phyloP scores from a whole-genome alignment of 2,329 filamentous ascomycete genomes.

The Colletotrichum eleusines region DNA sequence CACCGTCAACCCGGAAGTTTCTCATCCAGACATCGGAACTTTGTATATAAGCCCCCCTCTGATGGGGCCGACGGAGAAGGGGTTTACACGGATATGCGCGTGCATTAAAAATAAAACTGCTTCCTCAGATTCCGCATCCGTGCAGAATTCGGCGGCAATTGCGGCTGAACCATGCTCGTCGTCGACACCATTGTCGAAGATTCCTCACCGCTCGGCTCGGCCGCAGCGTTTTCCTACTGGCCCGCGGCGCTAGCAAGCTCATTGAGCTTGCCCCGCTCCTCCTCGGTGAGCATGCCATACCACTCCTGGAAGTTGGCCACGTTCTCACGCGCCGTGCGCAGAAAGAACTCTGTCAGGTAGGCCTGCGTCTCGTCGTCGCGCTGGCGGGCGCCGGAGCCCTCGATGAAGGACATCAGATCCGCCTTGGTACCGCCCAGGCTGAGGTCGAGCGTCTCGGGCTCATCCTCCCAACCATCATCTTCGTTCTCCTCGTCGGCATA shows the following conservation, averaged over 20 bases:
- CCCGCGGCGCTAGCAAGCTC: conserved; percentile 59
- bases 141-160: conserved; percentile 28
- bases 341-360: conserved; percentile 87
- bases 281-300: conserved; percentile 66
- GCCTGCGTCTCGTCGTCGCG: conserved; percentile 91
- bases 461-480: conserved; percentile 91
- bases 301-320: conserved; percentile 67
- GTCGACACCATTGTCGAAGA: conserved; percentile 10
- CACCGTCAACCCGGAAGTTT: background rate
- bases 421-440: conserved; percentile 74
- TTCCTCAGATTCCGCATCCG: conserved; percentile 38
- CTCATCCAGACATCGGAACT: background rate
- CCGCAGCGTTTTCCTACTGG: conserved; percentile 42
- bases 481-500: conserved; percentile 74
- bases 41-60: background rate
- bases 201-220: conserved; percentile 12
- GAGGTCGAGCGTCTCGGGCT: conserved; percentile 82
- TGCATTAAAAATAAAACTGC: conserved; percentile 32
- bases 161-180: conserved; percentile 29
- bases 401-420: conserved; percentile 84
- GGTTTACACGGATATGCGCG: background rate
- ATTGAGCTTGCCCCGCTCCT: conserved; percentile 68
- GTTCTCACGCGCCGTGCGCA: conserved; percentile 67
- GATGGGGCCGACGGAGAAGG: background rate
- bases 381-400: conserved; percentile 70